These are phyloP conservation scores for Beauveria sp. DNA, from an alignment of 2,329 filamentous ascomycete genomes.

Conservation along the genomic window DNA sequence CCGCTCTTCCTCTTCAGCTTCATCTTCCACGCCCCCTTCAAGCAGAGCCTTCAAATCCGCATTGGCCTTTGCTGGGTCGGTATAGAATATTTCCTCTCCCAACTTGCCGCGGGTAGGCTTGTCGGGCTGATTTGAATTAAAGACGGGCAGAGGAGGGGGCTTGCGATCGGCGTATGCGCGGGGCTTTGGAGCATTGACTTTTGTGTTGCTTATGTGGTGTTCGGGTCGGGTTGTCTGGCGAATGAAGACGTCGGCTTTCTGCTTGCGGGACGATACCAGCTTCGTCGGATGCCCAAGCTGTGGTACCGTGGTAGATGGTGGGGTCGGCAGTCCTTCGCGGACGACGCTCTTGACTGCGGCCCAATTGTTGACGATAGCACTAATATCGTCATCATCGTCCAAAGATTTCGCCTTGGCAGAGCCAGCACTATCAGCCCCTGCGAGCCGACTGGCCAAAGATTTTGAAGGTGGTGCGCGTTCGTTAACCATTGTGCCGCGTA, in stretches of 20 bases:
- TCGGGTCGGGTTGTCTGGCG: constrained; percentile 48
- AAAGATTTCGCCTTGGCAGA: background rate
- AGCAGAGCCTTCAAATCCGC: constrained; percentile 76
- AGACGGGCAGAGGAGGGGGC: constrained; percentile 39
- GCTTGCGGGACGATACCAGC: constrained; percentile 44
- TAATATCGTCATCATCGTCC: constrained; percentile 25
- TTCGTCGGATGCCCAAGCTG: constrained; percentile 33
- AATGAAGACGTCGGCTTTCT: constrained; percentile 49
- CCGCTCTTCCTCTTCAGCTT: constrained; percentile 48
- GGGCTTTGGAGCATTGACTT: constrained; percentile 39
- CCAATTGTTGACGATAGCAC: constrained; percentile 24
- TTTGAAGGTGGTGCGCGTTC: constrained; percentile 38
- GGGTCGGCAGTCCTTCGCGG: constrained; percentile 14
- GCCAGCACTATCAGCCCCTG: constrained; percentile 21
- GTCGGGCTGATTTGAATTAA: constrained; percentile 31
- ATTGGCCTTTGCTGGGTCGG: constrained; percentile 63
- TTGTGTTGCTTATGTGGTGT: constrained; percentile 43
- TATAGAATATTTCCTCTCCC: constrained; percentile 51
- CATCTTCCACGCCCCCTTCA: constrained; percentile 72
- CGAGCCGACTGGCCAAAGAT: constrained; percentile 27
- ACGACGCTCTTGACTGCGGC: constrained; percentile 20
- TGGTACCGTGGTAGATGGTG: constrained; percentile 18
- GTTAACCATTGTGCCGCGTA: constrained; percentile 34
- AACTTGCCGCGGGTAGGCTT: constrained; percentile 14
- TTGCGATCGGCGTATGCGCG: constrained; percentile 41